A percentile compares a stretch with the other conserved stretches of the same genome.
phyloP scores from a whole-genome alignment of 371 early-diverging fungal genomes.

The Rhizopus microsporus region DNA sequence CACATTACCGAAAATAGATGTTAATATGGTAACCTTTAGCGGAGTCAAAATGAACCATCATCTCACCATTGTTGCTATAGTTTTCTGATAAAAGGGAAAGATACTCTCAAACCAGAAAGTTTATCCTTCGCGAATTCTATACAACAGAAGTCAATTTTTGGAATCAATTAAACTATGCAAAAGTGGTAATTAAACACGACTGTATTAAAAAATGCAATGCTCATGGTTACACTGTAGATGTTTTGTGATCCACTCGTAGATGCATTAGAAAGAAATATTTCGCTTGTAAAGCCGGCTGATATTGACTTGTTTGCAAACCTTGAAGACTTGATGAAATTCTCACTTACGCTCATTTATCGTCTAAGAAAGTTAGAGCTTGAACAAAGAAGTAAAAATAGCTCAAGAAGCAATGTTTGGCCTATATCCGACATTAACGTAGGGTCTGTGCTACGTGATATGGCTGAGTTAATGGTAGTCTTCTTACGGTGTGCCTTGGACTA shows the following conservation, averaged over 20 bases:
- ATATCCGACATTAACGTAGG: constrained; percentile 1
- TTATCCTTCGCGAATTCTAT: constrained; percentile 43
- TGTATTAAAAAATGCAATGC: not conserved
- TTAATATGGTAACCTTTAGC: constrained; percentile 1
- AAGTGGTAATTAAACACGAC: constrained; percentile 31
- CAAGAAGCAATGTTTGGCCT: not conserved
- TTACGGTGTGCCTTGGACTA: constrained; percentile 45
- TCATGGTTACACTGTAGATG: constrained; percentile 18
- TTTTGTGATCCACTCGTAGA: constrained; percentile 31
- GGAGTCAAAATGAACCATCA: not conserved
- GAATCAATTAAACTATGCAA: constrained; percentile 42
- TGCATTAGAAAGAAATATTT: constrained; percentile 25
- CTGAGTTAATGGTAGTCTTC: constrained; percentile 34
- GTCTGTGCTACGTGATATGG: constrained; percentile 17
- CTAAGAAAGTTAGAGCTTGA: constrained; percentile 16
- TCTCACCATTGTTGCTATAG: constrained; percentile 9
- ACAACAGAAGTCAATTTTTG: constrained; percentile 45
- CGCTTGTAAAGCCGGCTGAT: constrained; percentile 20
- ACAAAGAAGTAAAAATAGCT: not conserved
- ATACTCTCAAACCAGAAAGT: constrained; percentile 27
- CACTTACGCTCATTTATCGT: constrained; percentile 25
- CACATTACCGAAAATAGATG: not conserved
- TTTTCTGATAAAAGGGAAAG: constrained; percentile 29
- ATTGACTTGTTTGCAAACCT: constrained; percentile 35
- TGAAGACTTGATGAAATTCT: constrained; percentile 29